Conservation (phyloP, 208 protist species). For the Herpetomonas tarakana region DNA sequence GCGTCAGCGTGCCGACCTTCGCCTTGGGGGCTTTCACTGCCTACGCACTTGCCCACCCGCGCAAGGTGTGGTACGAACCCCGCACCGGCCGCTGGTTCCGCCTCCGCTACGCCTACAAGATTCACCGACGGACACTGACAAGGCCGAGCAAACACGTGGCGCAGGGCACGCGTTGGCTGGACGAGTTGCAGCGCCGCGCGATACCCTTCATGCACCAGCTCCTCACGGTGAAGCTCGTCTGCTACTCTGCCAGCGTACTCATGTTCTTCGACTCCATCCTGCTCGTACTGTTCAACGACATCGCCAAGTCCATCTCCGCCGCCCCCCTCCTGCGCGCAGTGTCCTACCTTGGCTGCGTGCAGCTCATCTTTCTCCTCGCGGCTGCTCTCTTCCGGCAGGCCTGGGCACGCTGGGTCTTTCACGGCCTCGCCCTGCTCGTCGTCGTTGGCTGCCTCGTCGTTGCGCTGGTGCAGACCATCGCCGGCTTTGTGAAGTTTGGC, state of each 20-base stretch:
- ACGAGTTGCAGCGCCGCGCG: conserved; percentile 9
- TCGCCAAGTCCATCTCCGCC: conserved; percentile 8
- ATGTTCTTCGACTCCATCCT: conserved; percentile 39
- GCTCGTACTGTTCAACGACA: conserved; percentile 32
- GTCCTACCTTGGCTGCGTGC: conserved; percentile 29
- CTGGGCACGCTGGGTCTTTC: conserved; percentile 13
- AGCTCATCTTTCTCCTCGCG: conserved; percentile 25
- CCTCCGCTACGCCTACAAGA: conserved; percentile 34
- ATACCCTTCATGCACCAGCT: conserved; percentile 27
- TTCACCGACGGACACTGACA: conserved; percentile 18
- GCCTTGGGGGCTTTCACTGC: conserved; percentile 5
- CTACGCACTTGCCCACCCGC: conserved; percentile 19
- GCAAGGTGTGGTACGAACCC: conserved; percentile 25
- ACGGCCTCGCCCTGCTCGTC: conserved; percentile 12
- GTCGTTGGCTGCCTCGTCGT: conserved; percentile 17
- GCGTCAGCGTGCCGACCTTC: conserved; percentile 12
- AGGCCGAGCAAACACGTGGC: not conserved
- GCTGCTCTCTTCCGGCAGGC: conserved; percentile 21
- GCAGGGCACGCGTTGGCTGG: conserved; percentile 1
- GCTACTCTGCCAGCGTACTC: conserved; percentile 20
- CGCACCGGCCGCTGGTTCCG: conserved; percentile 40
- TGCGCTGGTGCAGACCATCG: conserved; percentile 18
- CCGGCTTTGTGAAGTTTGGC: conserved; percentile 22
- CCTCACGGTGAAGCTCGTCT: conserved; percentile 16
- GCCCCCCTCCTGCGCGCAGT: conserved; percentile 19